Conservation (phyloP, 441 rosid genomes). For the Syzygium syzygioides region DNA sequence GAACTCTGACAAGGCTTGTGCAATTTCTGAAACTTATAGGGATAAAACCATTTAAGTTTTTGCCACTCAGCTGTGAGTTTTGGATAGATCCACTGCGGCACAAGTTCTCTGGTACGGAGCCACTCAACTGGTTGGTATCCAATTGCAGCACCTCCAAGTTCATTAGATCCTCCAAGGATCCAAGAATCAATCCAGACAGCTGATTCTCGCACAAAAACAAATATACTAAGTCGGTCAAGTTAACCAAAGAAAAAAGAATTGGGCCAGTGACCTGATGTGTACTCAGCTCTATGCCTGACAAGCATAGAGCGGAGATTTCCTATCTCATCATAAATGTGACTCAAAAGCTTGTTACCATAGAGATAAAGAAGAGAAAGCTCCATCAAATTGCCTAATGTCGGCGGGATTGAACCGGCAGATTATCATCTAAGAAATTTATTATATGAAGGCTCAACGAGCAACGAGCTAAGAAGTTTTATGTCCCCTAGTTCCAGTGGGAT, state of each 20-base stretch:
- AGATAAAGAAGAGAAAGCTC: not conserved
- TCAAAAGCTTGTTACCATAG: not conserved
- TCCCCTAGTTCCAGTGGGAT: constrained; percentile 27
- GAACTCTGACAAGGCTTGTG: not conserved
- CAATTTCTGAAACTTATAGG: not conserved
- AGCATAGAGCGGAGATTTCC: not conserved
- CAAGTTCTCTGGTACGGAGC: not conserved
- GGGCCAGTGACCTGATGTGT: not conserved
- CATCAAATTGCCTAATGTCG: not conserved
- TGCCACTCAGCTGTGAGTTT: fast-evolving
- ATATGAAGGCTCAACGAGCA: too few species aligned
- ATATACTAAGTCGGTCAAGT: not conserved
- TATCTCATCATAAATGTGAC: not conserved
- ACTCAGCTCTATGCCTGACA: not conserved
- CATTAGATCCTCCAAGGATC: not conserved
- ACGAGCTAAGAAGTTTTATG: not conserved
- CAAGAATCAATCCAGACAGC: not conserved
- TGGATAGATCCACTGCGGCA: not conserved
- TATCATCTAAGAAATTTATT: not conserved
- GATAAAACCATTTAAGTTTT: not conserved
- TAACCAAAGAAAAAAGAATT: not conserved
- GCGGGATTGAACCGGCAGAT: constrained; percentile 1
- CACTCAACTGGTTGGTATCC: not conserved
- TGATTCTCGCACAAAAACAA: not conserved
- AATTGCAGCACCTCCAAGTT: not conserved